Conservation (phyloP, 1,284 basidiomycete genomes). For the Retiboletus flavoniger region DNA sequence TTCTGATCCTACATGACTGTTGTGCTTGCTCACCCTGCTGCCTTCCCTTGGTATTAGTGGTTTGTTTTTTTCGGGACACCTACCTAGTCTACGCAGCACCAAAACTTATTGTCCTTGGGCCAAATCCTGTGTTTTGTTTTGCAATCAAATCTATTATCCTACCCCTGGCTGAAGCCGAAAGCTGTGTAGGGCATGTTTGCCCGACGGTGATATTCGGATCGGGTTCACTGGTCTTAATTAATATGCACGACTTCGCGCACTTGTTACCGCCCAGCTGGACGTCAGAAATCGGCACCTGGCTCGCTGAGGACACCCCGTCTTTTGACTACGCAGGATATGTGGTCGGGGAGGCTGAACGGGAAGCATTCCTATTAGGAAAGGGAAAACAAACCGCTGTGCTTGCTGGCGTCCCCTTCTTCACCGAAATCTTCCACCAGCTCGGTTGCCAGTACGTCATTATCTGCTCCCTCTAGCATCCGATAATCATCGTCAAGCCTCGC, state of each 20-base stretch:
- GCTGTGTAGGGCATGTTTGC: neutral
- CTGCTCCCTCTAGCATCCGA: neutral
- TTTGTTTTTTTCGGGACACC: neutral
- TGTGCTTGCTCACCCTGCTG: neutral
- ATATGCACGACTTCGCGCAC: conserved; percentile 52
- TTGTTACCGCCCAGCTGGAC: conserved; percentile 93
- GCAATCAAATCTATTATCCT: neutral
- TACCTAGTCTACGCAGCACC: neutral
- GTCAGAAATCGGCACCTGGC: conserved; percentile 77
- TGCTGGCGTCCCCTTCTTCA: conserved; percentile 94
- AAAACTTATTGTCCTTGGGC: neutral
- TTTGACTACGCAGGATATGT: conserved; percentile 98
- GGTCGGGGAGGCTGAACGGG: conserved; percentile 85
- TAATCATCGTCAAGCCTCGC: conserved; percentile 4
- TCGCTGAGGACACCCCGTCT: conserved; percentile 92
- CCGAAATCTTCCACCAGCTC: conserved; percentile 88
- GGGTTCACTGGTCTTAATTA: neutral
- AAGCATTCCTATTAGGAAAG: conserved; percentile 91
- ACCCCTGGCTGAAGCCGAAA: neutral
- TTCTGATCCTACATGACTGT: conserved; percentile 15
- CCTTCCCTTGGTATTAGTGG: neutral
- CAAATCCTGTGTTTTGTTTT: neutral
- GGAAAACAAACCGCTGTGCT: conserved; percentile 74
- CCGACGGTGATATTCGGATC: neutral
- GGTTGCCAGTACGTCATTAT: conserved; percentile 75